Conservation (phyloP, 1,139 yeast species). For the Spencermartinsiella ligniputridi region DNA sequence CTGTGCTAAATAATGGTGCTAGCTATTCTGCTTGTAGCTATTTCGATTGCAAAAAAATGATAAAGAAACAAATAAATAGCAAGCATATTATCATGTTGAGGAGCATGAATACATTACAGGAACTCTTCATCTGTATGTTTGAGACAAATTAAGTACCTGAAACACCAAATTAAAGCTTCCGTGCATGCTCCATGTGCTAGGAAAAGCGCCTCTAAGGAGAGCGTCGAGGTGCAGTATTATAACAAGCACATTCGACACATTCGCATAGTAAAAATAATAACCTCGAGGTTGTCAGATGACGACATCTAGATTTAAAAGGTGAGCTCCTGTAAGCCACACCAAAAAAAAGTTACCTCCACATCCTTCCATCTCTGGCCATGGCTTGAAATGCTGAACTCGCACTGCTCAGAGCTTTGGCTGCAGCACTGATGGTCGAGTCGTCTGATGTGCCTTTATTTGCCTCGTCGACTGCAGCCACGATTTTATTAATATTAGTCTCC, state of each 20-base stretch:
- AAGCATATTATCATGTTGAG: not conserved
- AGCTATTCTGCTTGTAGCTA: no score
- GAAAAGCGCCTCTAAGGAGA: no score
- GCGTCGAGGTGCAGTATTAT: no score
- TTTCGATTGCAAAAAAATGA: not conserved
- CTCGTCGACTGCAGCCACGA: constrained; percentile 61
- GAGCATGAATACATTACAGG: not conserved
- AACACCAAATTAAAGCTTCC: not conserved
- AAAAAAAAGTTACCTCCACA: constrained; percentile 42
- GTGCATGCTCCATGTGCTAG: not conserved
- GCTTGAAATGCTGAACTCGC: constrained; percentile 43
- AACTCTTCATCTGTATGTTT: not conserved
- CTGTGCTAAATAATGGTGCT: not conserved
- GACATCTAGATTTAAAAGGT: no score
- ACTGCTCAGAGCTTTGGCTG: constrained; percentile 31
- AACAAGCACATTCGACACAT: no score
- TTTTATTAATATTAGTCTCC: constrained; percentile 78
- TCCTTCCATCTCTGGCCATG: constrained; percentile 44
- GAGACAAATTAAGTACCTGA: not conserved
- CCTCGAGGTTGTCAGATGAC: no score
- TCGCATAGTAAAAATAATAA: no score
- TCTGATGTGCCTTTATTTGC: constrained; percentile 33
- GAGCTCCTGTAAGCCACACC: no score
- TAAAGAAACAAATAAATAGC: not conserved
- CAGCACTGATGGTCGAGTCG: constrained; percentile 13